Conservation (phyloP, 352 stramenopile species). For the Globisporangium lucens region DNA sequence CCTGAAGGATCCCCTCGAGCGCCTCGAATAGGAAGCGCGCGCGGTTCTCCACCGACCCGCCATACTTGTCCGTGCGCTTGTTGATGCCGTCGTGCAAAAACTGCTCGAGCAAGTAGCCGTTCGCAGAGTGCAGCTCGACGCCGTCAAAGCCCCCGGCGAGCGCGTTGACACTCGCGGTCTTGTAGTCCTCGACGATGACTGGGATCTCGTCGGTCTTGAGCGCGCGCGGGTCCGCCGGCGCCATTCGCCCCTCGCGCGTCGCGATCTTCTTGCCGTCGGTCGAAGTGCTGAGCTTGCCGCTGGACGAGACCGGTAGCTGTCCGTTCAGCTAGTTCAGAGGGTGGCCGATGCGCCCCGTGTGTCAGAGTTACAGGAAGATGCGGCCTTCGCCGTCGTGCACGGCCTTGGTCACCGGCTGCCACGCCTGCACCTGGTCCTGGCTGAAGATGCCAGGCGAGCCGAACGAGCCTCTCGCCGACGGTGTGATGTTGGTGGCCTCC, state of each 20-base stretch:
- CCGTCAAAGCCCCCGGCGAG: slow-evolving; percentile 79
- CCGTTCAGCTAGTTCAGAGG: slow-evolving; percentile 54
- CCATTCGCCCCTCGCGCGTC: slow-evolving; percentile 39
- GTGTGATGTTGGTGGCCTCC: slow-evolving; percentile 58
- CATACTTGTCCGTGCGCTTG: slow-evolving; percentile 83
- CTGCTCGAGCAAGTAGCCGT: slow-evolving; percentile 89
- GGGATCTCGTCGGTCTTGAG: slow-evolving; percentile 77
- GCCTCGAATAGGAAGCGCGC: slow-evolving; percentile 72
- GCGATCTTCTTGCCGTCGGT: slow-evolving; percentile 32
- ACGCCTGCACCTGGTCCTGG: slow-evolving; percentile 45
- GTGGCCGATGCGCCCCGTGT: slow-evolving; percentile 78
- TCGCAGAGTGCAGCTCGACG: slow-evolving; percentile 76
- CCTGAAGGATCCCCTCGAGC: too few species aligned
- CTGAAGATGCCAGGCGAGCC: slow-evolving; percentile 57
- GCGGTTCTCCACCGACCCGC: slow-evolving; percentile 84
- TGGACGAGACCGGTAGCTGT: slow-evolving; percentile 58
- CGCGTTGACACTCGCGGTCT: slow-evolving; percentile 25
- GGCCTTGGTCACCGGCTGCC: slow-evolving; percentile 43
- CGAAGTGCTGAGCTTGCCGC: slow-evolving; percentile 33
- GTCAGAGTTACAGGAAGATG: slow-evolving; percentile 89
- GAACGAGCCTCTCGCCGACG: slow-evolving; percentile 39
- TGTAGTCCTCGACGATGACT: slow-evolving; percentile 73
- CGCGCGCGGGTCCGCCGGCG: slow-evolving; percentile 48
- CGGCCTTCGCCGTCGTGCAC: slow-evolving; percentile 76
- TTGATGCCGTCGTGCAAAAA: slow-evolving; percentile 80